Evolutionary conservation across 169 alveolate species (phyloP).

Genomic region (Plasmodium inui): DNA sequence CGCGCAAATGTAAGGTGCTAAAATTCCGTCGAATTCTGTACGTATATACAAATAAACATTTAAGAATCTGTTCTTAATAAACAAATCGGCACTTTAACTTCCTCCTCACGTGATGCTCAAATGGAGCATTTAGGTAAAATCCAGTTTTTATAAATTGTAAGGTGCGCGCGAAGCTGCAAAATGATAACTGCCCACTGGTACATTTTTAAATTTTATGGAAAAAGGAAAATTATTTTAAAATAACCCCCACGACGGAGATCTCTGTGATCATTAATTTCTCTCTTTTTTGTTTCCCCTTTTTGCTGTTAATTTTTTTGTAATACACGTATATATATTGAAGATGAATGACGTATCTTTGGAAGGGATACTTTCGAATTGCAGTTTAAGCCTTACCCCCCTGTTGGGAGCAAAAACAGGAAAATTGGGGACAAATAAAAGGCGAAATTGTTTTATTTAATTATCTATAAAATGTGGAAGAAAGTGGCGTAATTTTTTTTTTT

Average conservation of each 20-base stretch:
- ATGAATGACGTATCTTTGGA: not conserved
- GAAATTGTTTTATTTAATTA: not conserved
- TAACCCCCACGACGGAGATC: not conserved
- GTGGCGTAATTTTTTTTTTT: not conserved
- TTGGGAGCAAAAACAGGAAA: not conserved
- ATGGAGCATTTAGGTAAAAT: not conserved
- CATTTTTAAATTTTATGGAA: not conserved
- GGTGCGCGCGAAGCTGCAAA: not conserved
- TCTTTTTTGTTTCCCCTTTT: not conserved
- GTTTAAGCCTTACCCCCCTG: not conserved
- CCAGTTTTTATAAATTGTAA: not conserved
- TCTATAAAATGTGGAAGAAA: not conserved
- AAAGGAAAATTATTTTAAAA: not conserved
- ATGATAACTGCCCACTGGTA: not conserved
- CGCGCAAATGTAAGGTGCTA: not conserved
- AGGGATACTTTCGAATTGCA: not conserved
- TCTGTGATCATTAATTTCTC: not conserved
- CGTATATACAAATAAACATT: not conserved
- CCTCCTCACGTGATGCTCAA: not conserved
- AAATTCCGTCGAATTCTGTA: not conserved
- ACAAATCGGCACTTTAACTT: not conserved
- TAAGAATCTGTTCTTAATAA: not conserved
- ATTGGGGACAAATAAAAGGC: not conserved
- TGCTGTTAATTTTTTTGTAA: not conserved
- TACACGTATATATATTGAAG: not conserved